Base-by-base conservation (phyloP, 345 rosid genomes). In the Physaria fendleri region DNA sequence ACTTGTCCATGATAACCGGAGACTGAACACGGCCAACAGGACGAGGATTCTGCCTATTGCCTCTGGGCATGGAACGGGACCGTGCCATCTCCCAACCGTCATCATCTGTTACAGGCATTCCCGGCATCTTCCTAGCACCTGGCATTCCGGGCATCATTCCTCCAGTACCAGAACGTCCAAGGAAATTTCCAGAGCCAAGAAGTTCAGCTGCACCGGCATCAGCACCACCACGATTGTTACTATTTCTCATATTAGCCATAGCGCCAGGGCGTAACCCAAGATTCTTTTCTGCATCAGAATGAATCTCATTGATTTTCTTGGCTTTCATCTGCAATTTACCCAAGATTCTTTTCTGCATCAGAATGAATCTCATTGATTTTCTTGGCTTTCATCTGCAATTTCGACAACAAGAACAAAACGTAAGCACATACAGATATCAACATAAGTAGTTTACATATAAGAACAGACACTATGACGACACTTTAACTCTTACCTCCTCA, bases 71-170 rank as follows among this genome's bases (percentile, higher is more conserved):
- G 22, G 95, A 69, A 6, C 87, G 78, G 12, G 69, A 69, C 47
- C 88, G 69, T 4, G 77, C 77, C 7, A 81, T 56, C 64, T 82
- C 96, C 96, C 96, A 87, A 50, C 83, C 80, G 39, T 73, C 93
- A 64, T 66, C 74, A 64, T 85, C 97, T 6, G 77, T 61, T 23
- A n/a, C n/a, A n/a, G 91, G 81, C 8, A 78, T 61, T 23, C n/a
- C n/a, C n/a, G 91, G 81, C 85, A 83, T 78, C 35, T 77, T 83
- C 74, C 87, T 85, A 50, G 78, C 46, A 63, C 96, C 91, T 0
- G 94, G 97, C 96, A 85, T 85, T 64, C 94, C 94, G 30, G 96
- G 96, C 96, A 90, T 90, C 96, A 90, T 77, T 14, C 96, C 95
- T 11, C 97, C 94, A 8, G 77, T n/a, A 32, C 96, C 97, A 56